These are phyloP conservation scores for Lentinula sp. DNA, from an alignment of 768 basidiomycete genomes.

Conservation along the genomic window DNA sequence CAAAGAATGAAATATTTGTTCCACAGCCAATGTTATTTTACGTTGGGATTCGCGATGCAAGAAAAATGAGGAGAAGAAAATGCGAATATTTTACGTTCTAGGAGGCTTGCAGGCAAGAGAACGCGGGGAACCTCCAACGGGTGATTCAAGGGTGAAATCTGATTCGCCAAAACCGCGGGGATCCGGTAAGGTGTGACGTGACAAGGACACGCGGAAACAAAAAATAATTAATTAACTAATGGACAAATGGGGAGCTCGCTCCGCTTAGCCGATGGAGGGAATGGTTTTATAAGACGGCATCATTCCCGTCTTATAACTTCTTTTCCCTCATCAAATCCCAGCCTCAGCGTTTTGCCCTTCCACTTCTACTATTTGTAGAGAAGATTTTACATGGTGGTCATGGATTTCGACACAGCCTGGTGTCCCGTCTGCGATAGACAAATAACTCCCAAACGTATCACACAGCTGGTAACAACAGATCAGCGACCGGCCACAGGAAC, in stretches of 20 bases:
- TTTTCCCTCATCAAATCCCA: slow-evolving; percentile 2
- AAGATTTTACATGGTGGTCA: slow-evolving; percentile 14
- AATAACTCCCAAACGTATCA: slow-evolving; percentile 71
- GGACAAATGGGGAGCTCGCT: not conserved
- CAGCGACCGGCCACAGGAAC: slow-evolving; percentile 22
- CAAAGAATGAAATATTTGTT: not conserved
- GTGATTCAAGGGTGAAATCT: not conserved
- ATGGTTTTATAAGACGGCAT: not conserved
- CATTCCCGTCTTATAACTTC: not conserved
- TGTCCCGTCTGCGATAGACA: slow-evolving; percentile 76
- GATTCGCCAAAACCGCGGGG: not conserved
- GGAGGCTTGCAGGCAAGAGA: not conserved
- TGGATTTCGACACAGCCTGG: slow-evolving; percentile 64
- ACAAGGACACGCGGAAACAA: not conserved
- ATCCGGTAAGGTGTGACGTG: not conserved
- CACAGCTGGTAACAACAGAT: slow-evolving; percentile 29
- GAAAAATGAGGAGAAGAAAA: not conserved
- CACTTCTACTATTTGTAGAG: not conserved
- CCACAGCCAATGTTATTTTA: not conserved
- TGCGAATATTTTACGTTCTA: not conserved
- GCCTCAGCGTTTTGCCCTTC: slow-evolving; percentile 11
- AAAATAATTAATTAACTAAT: not conserved
- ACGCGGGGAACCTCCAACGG: not conserved
- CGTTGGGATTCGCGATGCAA: not conserved
- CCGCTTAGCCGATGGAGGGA: not conserved